Conservation (phyloP, 148 eudicot genomes). For the Linanthus parryae region DNA sequence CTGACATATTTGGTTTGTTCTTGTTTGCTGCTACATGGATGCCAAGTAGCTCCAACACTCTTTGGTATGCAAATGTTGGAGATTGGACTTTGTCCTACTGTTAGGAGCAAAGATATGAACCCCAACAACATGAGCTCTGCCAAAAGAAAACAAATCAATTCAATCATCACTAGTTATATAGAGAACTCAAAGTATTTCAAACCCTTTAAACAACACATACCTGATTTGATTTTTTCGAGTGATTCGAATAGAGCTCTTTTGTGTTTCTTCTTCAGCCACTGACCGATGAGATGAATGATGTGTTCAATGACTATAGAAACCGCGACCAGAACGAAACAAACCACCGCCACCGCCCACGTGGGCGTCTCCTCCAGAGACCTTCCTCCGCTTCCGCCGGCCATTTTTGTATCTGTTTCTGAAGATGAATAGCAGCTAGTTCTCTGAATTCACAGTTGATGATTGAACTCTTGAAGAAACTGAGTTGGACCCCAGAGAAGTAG, state of each 20-base stretch:
- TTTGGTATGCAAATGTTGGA: constrained; percentile 30
- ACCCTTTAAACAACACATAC: too few relatives aligned
- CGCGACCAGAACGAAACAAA: constrained; percentile 24
- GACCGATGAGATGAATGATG: constrained; percentile 26
- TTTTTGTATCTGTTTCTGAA: too few relatives aligned
- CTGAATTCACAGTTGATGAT: too few relatives aligned
- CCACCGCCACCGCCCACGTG: constrained; percentile 31
- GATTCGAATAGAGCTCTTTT: constrained; percentile 40
- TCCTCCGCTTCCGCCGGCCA: constrained; percentile 19
- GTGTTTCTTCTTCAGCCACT: constrained; percentile 44
- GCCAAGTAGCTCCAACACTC: constrained; percentile 30
- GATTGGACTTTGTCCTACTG: constrained; percentile 32
- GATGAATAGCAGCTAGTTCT: too few relatives aligned
- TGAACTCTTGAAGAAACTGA: too few relatives aligned
- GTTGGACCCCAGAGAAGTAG: too few relatives aligned
- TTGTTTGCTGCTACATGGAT: constrained; percentile 24
- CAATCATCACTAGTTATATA: too few relatives aligned
- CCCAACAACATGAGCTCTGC: constrained; percentile 58
- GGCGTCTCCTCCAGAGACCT: constrained; percentile 26
- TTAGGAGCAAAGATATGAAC: constrained; percentile 46
- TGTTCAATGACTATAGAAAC: constrained; percentile 31
- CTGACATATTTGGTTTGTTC: background rate
- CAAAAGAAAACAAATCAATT: too few relatives aligned
- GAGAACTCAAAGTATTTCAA: too few relatives aligned
- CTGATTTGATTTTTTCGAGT: constrained; percentile 50